These are phyloP conservation scores for Clathrospora elynae DNA, from an alignment of 2,329 filamentous ascomycete genomes.

Conservation along the genomic window DNA sequence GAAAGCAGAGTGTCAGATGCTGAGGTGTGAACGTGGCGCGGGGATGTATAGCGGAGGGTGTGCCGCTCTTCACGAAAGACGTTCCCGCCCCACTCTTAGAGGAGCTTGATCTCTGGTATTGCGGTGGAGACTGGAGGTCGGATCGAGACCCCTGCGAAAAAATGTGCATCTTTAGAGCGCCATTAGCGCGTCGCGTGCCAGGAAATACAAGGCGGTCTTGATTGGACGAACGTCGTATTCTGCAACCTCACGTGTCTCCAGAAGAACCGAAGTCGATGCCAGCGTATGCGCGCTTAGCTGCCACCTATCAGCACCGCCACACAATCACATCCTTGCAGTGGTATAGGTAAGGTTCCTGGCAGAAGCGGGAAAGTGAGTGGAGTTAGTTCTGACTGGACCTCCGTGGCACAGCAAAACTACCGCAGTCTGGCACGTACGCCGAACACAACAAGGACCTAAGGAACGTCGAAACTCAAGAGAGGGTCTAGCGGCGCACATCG, in stretches of 20 bases:
- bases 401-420: constrained; percentile 1
- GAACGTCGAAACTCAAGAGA: no score
- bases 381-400: constrained; percentile 7
- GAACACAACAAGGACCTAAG: neutral
- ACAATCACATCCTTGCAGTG: neutral
- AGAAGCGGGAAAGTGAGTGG: constrained; percentile 1
- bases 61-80: constrained; percentile 4
- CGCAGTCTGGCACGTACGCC: neutral
- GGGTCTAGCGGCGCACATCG: no score
- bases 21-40: constrained; percentile 13
- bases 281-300: no score
- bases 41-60: constrained; percentile 9
- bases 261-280: no score
- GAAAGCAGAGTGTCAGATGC: constrained; percentile 4
- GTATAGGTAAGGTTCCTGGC: neutral
- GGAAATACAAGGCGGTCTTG: no score
- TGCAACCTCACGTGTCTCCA: no score
- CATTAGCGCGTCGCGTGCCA: no score
- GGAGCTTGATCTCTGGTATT: constrained; percentile 3
- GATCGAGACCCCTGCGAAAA: no score
- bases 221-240: no score
- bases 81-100: constrained; percentile 8
- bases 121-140: constrained; percentile 4
- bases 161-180: no score
- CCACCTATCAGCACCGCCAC: constrained; percentile 5